Evolutionary conservation across 2,329 filamentous ascomycete species (phyloP), one percentile per base, ranked within the genome.

Genomic region (Aspergillus vadensis): DNA sequence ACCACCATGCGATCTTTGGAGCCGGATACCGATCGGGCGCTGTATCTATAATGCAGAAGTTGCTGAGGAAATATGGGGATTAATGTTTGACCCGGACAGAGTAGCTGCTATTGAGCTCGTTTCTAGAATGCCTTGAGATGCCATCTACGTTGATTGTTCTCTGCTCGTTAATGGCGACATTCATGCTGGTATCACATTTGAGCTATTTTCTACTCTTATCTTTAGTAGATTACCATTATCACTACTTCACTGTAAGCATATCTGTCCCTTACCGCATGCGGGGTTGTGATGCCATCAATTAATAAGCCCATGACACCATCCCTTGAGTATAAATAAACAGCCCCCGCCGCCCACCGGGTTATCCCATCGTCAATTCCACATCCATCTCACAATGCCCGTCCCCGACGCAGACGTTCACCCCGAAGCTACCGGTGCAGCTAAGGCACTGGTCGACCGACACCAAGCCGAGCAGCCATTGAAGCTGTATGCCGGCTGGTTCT

Each of bases 1-100:
- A 97, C 65, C 94, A 97, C 68, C 89, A 88, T 79, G 88, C 90
- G 1, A 82, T 97, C 50, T 97, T 97, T 74, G 92, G 92, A 0
- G 89, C 88, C 1, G 85, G 89, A 0, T 97, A 97, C 73, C 85
- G 86, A 41, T 82, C 83, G 43, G 88, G 91, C 4, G 92, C 92
- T 27, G 83, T 94, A 76, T 83, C 83, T 4, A 95, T 96, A 57
- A 95, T 96, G 90, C 85, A 83, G 73, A 85, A 80, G 65, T 79
- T 97, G 67, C 78, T 91, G 27, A 79, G 79, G 44, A 96, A 92
- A 71, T 96, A 96, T 75, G 87, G 83, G 6, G 32, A 58, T n/a
- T 61, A 61, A 23, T 32, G 25, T 4, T 44, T 23, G 25, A 32
- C 25, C 27, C 15, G n/a, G 25, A 32, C 7, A n/a, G 47, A n/a